phyloP scores from a whole-genome alignment of 495 filamentous ascomycete genomes.

The Aspergillus conjunctus region DNA sequence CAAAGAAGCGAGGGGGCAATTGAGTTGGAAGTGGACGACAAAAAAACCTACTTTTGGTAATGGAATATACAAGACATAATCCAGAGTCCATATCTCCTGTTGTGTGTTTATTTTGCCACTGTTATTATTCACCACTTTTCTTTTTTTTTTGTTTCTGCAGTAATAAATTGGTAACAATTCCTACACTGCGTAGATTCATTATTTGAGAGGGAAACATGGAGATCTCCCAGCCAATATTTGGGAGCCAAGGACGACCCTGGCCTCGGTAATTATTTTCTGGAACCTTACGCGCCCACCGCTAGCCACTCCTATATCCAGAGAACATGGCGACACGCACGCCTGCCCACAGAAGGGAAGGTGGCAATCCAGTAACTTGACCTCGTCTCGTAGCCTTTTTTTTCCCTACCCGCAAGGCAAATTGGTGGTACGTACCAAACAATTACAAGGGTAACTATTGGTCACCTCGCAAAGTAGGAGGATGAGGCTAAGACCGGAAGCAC shows the following conservation, averaged over 20 bases:
- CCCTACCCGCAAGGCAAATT: conserved; percentile 7
- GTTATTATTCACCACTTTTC: background rate
- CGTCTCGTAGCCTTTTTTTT: conserved; percentile 5
- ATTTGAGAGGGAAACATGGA: too few species aligned
- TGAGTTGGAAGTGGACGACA: too few species aligned
- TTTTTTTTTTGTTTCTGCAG: background rate
- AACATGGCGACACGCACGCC: conserved; percentile 22
- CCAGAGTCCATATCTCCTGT: background rate
- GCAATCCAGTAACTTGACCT: conserved; percentile 21
- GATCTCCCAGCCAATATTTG: conserved; percentile 4
- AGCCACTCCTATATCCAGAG: conserved; percentile 14
- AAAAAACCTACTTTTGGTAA: background rate
- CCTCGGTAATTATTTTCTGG: conserved; percentile 11
- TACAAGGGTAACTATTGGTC: conserved; percentile 9
- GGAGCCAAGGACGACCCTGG: conserved; percentile 10
- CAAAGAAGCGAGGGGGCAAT: background rate
- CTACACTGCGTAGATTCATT: background rate
- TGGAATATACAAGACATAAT: background rate
- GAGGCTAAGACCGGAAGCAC: too few species aligned
- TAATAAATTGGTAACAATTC: background rate
- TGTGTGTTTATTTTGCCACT: background rate
- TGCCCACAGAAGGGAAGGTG: conserved; percentile 20
- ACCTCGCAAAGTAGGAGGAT: conserved; percentile 4
- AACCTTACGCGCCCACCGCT: conserved; percentile 21
- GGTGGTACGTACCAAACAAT: conserved; percentile 11